Evolutionary conservation across 768 basidiomycete genomes (phyloP).

Genomic region (Pleurotus tuber-regium): DNA sequence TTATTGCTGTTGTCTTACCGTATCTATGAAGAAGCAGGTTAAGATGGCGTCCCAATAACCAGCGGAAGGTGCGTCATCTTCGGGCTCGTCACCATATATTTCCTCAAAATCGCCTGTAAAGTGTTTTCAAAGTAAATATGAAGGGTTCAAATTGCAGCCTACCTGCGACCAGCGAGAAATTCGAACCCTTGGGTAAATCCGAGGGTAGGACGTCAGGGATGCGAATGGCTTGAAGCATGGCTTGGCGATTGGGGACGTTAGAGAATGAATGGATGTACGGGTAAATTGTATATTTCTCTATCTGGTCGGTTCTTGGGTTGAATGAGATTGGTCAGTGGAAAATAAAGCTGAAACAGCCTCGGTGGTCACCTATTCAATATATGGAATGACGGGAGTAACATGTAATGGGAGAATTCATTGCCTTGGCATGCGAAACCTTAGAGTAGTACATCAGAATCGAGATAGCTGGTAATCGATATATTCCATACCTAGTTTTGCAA

Average conservation of each 20-base stretch:
- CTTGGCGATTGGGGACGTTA: conserved; percentile 57
- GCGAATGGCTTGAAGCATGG: conserved; percentile 63
- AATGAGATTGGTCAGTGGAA: neutral
- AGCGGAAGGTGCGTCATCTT: conserved; percentile 61
- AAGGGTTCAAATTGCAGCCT: conserved; percentile 17
- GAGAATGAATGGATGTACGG: conserved; percentile 94
- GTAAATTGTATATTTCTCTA: conserved; percentile 74
- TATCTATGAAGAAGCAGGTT: conserved; percentile 98
- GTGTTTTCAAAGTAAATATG: conserved; percentile 7
- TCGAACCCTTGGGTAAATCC: conserved; percentile 56
- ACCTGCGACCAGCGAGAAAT: conserved; percentile 89
- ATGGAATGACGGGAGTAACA: conserved; percentile 87
- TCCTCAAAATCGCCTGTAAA: conserved; percentile 85
- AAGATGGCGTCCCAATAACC: conserved; percentile 87
- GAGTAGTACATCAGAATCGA: no score
- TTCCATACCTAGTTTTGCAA: conserved; percentile 75
- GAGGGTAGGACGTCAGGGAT: conserved; percentile 88
- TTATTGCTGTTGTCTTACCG: conserved; percentile 64
- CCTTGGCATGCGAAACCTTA: conserved; percentile 91
- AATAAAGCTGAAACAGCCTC: no score
- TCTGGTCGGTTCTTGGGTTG: conserved; percentile 52
- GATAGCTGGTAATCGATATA: no score
- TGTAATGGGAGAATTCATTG: conserved; percentile 95
- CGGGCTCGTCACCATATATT: conserved; percentile 67
- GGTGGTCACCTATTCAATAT: conserved; percentile 86